A percentile compares a stretch with the other conserved stretches of the same genome.
Conservation (phyloP, 1,284 basidiomycete species). For the Peniophora sp. region DNA sequence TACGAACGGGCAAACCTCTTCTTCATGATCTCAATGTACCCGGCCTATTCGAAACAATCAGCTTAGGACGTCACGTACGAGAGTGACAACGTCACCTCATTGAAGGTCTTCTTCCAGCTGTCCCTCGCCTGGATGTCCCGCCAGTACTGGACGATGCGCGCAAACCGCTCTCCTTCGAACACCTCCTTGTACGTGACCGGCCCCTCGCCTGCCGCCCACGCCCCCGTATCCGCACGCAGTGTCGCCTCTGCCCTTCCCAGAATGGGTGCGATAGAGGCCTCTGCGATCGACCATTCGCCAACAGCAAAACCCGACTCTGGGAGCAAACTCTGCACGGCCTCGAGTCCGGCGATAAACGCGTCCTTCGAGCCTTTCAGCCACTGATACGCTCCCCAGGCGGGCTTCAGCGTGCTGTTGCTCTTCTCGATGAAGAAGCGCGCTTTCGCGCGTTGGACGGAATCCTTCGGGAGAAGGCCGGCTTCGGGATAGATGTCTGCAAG, state of each 20-base stretch:
- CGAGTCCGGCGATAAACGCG: slow-evolving; percentile 25
- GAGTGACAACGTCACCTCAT: not conserved
- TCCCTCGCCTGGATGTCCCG: not conserved
- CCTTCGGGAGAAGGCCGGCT: slow-evolving; percentile 37
- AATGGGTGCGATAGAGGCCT: slow-evolving; percentile 45
- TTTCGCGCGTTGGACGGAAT: slow-evolving; percentile 47
- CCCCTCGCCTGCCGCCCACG: not conserved
- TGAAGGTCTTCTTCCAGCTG: not conserved
- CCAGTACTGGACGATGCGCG: not conserved
- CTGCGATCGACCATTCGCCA: slow-evolving; percentile 40
- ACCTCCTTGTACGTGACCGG: not conserved
- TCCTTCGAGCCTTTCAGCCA: slow-evolving; percentile 32
- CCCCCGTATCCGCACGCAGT: slow-evolving; percentile 8
- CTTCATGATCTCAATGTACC: no score
- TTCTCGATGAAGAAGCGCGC: slow-evolving; percentile 39
- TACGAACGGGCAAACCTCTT: no score
- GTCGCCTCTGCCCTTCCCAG: slow-evolving; percentile 22
- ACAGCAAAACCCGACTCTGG: slow-evolving; percentile 22
- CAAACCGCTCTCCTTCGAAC: not conserved
- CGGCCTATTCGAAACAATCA: no score
- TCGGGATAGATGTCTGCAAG: slow-evolving; percentile 44
- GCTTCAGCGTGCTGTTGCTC: slow-evolving; percentile 27
- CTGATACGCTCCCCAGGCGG: not conserved
- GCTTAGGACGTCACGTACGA: no score
- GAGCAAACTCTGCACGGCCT: slow-evolving; percentile 26